Base-by-base conservation (phyloP, 2,329 filamentous ascomycete genomes). In the Colletotrichum tabaci region DNA sequence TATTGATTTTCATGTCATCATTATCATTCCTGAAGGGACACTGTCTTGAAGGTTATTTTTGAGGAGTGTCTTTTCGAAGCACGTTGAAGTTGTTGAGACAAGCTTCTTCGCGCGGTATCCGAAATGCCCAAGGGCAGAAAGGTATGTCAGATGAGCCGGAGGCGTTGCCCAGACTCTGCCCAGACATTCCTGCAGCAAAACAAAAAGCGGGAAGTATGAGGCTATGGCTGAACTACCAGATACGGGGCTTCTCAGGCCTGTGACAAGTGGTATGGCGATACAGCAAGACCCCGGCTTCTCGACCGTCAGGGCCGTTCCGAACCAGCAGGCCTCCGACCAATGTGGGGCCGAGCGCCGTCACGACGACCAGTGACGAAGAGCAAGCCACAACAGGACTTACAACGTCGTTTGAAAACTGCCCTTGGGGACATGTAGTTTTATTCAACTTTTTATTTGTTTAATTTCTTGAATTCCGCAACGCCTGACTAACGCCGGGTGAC, bases 401-500 rank as follows among this genome's bases (percentile, higher is more conserved):
- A 42, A 16, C n/a, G 13, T 5, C n/a, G 16, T 16, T 9, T 42
- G 55, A 26, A 23, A 42, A 16, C 7, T 21, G 2, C 26, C 10
- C 30, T 40, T 5, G 18, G 35, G 5, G 42, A 44, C 38, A 26
- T 15, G 55, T 4, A 21, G 7, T 26, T 10, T 38, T 16, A 16
- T 35, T 40, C 35, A 30, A 9, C 38, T 15, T 35, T 60, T 61
- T 18, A n/a, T 57, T 61, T 30, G 5, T 67, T 58, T 46, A 1
- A 8, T 60, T 35, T 38, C n/a, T 61, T 6, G 42, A 10, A 26
- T 38, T 15, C 40, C 65, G 44, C 23, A 50, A 71, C 18, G 58
- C 65, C 65, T 61, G 21, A 23, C n/a, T 38, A 68, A 69, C 69
- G 69, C 69, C 53, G 49, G 53, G 50, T 21, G 15, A 21, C 42